Base-by-base conservation (phyloP, 1,139 yeast species). In the Debaryomyces robertsiae region DNA sequence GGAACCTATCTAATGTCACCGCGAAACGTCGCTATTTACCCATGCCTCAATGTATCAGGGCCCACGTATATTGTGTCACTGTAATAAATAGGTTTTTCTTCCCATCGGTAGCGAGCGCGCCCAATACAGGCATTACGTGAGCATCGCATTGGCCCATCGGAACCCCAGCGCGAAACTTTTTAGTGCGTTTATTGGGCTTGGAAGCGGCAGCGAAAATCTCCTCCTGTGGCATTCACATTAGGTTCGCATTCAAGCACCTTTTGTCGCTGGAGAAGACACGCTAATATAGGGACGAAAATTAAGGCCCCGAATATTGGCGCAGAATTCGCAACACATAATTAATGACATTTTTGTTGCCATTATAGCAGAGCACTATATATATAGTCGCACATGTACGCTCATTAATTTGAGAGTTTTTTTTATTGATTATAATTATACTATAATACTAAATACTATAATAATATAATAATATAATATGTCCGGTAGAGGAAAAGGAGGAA, bases 401-500 rank as follows among this genome's bases (percentile, higher is more conserved):
- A 15, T 15, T 16, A 6, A 25, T 6, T 25, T 6, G 14, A 6
- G 11, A 25, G 23, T 13, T 22, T 23, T 16, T 33, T 14, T 24
- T 32, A 9, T 24, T 5, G 11, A 33, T 25, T 33, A 10, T 33
- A 14, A 33, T 22, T 32, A n/a, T n/a, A n/a, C n/a, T n/a, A n/a
- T n/a, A n/a, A n/a, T n/a, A n/a, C n/a, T n/a, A n/a, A n/a, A n/a
- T n/a, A n/a, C n/a, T 22, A 22, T 32, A 30, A 28, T 15, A 36
- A 15, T 31, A 31, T 23, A 28, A 25, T 27, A 24, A 39, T 31
- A 40, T 22, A 27, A 11, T 22, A 91, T 91, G 98, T 88, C 97
- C 67, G 97, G 98, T 73, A 91, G 97, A 84, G 97, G 97, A 69
- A 90, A 90, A 89, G 97, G 97, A 68, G 97, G 97, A 73, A 90